Evolutionary conservation across 257 asterid genomes (phyloP).

Genomic region (Scutellaria galericulata): DNA sequence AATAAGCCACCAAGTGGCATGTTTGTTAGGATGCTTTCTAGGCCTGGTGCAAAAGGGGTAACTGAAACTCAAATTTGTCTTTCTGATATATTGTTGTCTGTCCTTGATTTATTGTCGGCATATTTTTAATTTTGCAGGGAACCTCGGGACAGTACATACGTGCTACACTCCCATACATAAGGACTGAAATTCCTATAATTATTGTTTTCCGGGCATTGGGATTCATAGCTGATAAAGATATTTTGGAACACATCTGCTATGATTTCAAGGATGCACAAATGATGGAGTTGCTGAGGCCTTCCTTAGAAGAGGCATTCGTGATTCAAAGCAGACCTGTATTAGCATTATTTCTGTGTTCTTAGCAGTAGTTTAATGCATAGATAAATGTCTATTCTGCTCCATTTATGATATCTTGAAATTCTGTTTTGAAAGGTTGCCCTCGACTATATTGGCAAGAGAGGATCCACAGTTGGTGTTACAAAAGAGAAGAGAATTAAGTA

Average conservation of each 20-base stretch:
- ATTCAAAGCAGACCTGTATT: conserved; percentile 79
- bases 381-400: neutral
- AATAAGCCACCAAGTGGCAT: conserved; percentile 87
- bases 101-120: neutral
- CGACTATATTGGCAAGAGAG: conserved; percentile 89
- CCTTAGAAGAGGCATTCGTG: conserved; percentile 90
- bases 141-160: conserved; percentile 86
- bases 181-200: conserved; percentile 84
- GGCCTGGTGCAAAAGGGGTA: conserved; percentile 93
- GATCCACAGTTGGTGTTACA: conserved; percentile 85
- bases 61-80: conserved; percentile 3
- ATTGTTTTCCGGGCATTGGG: conserved; percentile 85
- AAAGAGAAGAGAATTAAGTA: conserved; percentile 87
- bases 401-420: conserved; percentile 13
- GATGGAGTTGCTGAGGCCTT: conserved; percentile 91
- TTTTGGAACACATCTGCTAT: conserved; percentile 83
- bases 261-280: conserved; percentile 75
- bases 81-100: too few relatives aligned
- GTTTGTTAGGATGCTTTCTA: conserved; percentile 93
- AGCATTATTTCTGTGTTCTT: neutral
- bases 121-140: conserved; percentile 62
- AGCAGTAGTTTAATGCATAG: neutral
- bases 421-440: conserved; percentile 66
- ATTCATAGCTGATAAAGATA: conserved; percentile 82
- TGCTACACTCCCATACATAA: conserved; percentile 86